Conservation (phyloP, 2,329 filamentous ascomycete genomes). For the Plenodomus biglobosus region DNA sequence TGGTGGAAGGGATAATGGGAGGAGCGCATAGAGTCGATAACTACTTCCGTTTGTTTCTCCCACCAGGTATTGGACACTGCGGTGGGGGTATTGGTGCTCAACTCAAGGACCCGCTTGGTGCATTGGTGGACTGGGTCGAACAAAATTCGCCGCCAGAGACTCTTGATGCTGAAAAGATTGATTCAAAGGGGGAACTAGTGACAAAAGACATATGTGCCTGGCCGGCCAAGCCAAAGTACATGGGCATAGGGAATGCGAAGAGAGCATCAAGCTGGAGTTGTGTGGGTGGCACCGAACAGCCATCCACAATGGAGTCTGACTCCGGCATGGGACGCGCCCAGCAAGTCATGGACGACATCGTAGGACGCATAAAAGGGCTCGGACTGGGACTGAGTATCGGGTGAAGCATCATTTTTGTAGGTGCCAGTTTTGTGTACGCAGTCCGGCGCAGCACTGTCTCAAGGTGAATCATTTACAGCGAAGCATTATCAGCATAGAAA, state of each 20-base stretch:
- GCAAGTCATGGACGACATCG: slow-evolving; percentile 19
- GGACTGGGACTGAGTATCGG: slow-evolving; percentile 22
- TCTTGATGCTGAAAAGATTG: slow-evolving; percentile 21
- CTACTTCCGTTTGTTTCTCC: slow-evolving; percentile 37
- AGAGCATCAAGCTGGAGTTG: slow-evolving; percentile 28
- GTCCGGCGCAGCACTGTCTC: too few species aligned
- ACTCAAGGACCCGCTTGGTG: slow-evolving; percentile 21
- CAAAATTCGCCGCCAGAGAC: slow-evolving; percentile 24
- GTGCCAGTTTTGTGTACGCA: too few species aligned
- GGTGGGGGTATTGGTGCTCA: slow-evolving; percentile 19
- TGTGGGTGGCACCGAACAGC: slow-evolving; percentile 20
- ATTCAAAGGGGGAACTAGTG: slow-evolving; percentile 18
- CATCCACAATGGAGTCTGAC: slow-evolving; percentile 4
- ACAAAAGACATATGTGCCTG: slow-evolving; percentile 7
- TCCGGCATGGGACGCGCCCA: slow-evolving; percentile 9
- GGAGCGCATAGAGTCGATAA: slow-evolving; percentile 26
- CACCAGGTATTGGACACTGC: slow-evolving; percentile 34
- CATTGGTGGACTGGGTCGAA: slow-evolving; percentile 36
- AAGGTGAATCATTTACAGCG: too few species aligned
- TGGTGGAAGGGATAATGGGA: slow-evolving; percentile 29
- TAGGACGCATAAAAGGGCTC: slow-evolving; percentile 21
- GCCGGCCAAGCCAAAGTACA: slow-evolving; percentile 12
- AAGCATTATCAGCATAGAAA: too few species aligned
- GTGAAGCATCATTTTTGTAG: slow-evolving; percentile 9
- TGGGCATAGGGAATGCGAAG: slow-evolving; percentile 21